phyloP scores from a whole-genome alignment of 768 basidiomycete species.

The Podaxis mareebaensis region DNA sequence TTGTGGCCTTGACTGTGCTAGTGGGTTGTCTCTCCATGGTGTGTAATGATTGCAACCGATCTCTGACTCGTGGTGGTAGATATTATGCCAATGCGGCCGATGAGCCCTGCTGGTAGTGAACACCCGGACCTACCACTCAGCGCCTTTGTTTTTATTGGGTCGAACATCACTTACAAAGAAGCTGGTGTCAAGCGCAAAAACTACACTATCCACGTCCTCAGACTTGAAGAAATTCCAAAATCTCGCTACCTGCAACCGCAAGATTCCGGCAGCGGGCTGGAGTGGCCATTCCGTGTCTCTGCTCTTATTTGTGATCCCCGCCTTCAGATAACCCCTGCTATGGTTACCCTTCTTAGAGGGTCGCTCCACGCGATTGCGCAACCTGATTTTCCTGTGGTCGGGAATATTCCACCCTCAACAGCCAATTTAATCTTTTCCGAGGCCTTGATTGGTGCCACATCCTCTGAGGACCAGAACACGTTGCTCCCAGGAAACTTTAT shows the following conservation, averaged over 20 bases:
- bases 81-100: background rate
- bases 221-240: too few relatives aligned
- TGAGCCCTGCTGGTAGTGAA: background rate
- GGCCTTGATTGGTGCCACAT: background rate
- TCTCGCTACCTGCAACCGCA: too few relatives aligned
- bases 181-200: too few relatives aligned
- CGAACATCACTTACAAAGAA: background rate
- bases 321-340: background rate
- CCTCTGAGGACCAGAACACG: background rate
- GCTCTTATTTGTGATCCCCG: conserved; percentile 5
- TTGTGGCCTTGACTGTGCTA: too few relatives aligned
- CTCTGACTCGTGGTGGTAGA: background rate
- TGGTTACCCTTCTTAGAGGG: background rate
- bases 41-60: background rate
- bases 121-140: background rate
- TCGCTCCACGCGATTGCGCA: background rate
- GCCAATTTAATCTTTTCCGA: background rate
- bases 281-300: background rate
- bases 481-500: background rate
- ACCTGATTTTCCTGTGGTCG: background rate
- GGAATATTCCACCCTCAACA: background rate
- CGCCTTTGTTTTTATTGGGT: background rate
- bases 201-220: too few relatives aligned
- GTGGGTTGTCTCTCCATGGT: too few relatives aligned
- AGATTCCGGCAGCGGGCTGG: too few relatives aligned